Percentiles rank a stretch among this genome's conserved stretches.
Conservation (phyloP, 169 alveolate species). For the Plasmodium malariae region DNA sequence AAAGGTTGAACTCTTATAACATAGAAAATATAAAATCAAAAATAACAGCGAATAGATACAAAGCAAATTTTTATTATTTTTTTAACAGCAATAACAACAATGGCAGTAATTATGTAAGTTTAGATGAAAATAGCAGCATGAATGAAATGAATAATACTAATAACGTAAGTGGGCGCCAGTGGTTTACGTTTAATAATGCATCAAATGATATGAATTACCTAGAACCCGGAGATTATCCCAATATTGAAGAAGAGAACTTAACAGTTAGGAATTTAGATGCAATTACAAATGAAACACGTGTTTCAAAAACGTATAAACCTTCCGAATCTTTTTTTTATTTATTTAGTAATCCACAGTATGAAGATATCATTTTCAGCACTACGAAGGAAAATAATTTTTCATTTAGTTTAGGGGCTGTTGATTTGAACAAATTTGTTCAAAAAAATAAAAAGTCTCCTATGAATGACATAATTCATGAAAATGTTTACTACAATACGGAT, state of each 20-base stretch:
- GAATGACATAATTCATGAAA: slow-evolving; percentile 42
- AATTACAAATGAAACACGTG: slow-evolving; percentile 41
- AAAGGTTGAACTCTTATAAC: slow-evolving; percentile 61
- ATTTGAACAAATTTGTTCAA: slow-evolving; percentile 53
- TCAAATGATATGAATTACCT: slow-evolving; percentile 16
- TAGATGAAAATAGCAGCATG: neutral
- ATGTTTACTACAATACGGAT: slow-evolving; percentile 44
- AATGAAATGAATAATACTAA: slow-evolving; percentile 33
- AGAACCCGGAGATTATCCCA: slow-evolving; percentile 15
- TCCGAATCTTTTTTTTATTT: slow-evolving; percentile 69
- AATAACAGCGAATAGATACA: slow-evolving; percentile 64
- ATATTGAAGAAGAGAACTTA: neutral
- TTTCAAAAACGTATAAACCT: slow-evolving; percentile 55
- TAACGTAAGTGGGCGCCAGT: neutral
- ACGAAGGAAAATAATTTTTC: slow-evolving; percentile 78
- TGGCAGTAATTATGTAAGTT: slow-evolving; percentile 1
- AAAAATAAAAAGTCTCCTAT: slow-evolving; percentile 49
- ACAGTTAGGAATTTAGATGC: slow-evolving; percentile 23
- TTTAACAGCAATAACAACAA: slow-evolving; percentile 30
- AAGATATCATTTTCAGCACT: slow-evolving; percentile 74
- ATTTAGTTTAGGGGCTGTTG: slow-evolving; percentile 74
- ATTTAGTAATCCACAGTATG: slow-evolving; percentile 75
- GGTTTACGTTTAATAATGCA: slow-evolving; percentile 6
- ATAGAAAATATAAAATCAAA: slow-evolving; percentile 62
- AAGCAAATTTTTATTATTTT: slow-evolving; percentile 71